Evolutionary conservation across 208 protist genomes (phyloP), one percentile per base, ranked within the genome.

Genomic region (Lotmaria passim): DNA sequence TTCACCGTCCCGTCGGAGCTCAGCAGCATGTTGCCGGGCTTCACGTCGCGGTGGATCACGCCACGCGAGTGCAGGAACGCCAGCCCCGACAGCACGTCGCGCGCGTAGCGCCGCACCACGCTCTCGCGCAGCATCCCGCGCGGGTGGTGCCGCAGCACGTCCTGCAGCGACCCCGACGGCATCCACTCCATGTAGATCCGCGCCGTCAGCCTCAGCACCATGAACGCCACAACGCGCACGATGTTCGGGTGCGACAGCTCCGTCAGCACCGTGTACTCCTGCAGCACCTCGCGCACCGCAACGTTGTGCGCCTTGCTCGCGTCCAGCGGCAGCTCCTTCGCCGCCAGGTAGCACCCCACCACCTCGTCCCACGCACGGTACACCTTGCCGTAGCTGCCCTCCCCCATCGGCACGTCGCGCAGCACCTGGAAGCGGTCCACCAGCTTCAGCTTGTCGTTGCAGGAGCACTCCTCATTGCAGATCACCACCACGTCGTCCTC

Each of bases 11-110:
- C 77, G 48, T 97, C 86, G 15, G 65, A 65, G 39, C 69, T 79
- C 26, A 95, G 81, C 43, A 97, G 78, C 82, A 95, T 87, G 73
- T 97, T 97, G 36, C 43, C 84, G 23, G 87, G 87, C 71, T 97
- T 95, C 36, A 97, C 75, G 64, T 97, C 93, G 46, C 90, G 78
- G 75, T 97, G 93, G 39, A 90, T 64, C 41, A 97, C 74, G 59
- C 86, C 85, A 68, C 77, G 73, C 4, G 60, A 48, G 80, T 94
- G 91, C 43, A 93, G 68, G 69, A 83, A 93, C 34, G 55, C 64
- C 1, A 96, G 79, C 2, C 86, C 87, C 5, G 41, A 30, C 21
- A 93, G 69, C 44, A 78, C 75, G 47, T 91, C 82, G 43, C 68
- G 68, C 44, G 72, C 69, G 66, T 93, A 94, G 30, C 81, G 77